Evolutionary conservation across 2,329 filamentous ascomycete species (phyloP), one percentile per base, ranked within the genome.

Genomic region (Hymenoscyphus repandus): DNA sequence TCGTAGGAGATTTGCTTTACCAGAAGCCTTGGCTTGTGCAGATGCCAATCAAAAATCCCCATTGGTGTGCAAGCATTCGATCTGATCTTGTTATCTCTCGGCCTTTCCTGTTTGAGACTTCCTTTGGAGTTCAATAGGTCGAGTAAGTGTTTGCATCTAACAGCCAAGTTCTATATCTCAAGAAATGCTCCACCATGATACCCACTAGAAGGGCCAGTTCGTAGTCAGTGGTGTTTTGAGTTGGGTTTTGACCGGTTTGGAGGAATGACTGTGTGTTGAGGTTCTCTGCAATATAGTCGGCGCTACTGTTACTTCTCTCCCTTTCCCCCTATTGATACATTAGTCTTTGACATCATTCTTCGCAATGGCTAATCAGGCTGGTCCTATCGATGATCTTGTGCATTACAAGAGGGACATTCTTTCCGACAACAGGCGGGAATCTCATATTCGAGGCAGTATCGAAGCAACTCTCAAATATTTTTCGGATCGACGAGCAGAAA

Each of bases 401-500:
- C 27, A 54, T 42, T 56, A 60, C 51, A 60, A 61, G 47, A 58
- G 60, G 50, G 49, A 43, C 34, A 36, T 55, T 13, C 56, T 60
- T 37, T 45, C 45, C 50, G 58, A 60, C 46, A 49, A 58, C 30
- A 36, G 56, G 33, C 44, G 59, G 48, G 59, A 57, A 34, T 55
- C 56, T 31, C 53, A 50, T 15, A 58, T 61, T 38, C 49, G 59
- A 33, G 40, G 50, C 37, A 58, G 55, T 41, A 57, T 59, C 45
- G 53, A 60, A 50, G 50, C 52, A 31, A 60, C 59, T 5, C 55
- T 61, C 38, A 48, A 57, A 30, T 61, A 54, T 41, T 47, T 59
- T 36, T 54, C 51, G 11, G 47, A 51, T 18, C 45, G 53, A 39
- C 32, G 50, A 22, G 55, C 55, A n/a, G 22, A 20, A 40, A 20